Conservation (phyloP, 345 rosid species). For the Carallia brachiata region DNA sequence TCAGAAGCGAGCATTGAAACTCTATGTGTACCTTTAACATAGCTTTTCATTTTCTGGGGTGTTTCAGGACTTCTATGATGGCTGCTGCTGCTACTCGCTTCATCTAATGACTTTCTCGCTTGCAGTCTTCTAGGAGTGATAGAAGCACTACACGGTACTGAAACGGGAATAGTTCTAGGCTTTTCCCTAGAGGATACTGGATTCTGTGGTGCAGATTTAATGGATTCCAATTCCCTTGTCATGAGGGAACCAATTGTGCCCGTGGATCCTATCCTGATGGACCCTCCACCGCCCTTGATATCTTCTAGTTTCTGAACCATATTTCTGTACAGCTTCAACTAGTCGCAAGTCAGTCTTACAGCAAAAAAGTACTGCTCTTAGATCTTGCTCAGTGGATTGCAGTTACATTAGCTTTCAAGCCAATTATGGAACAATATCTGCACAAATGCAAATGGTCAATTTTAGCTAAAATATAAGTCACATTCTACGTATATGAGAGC, state of each 20-base stretch:
- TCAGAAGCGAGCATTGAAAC: constrained; percentile 70
- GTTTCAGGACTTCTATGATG: constrained; percentile 30
- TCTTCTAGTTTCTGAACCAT: constrained; percentile 84
- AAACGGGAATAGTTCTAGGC: constrained; percentile 45
- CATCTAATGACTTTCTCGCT: constrained; percentile 59
- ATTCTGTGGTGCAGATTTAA: constrained; percentile 45
- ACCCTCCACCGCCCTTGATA: constrained; percentile 80
- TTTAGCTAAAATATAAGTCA: not conserved
- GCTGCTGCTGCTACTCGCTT: constrained; percentile 66
- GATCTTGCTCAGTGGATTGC: not conserved
- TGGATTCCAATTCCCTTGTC: constrained; percentile 74
- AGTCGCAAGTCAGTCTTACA: constrained; percentile 8
- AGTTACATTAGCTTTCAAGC: not conserved
- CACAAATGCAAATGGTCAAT: not conserved
- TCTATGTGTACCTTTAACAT: constrained; percentile 37
- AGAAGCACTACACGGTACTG: constrained; percentile 46
- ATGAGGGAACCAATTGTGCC: constrained; percentile 81
- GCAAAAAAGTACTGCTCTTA: not conserved
- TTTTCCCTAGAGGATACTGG: constrained; percentile 34
- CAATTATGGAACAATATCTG: constrained; percentile 2
- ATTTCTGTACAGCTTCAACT: constrained; percentile 15
- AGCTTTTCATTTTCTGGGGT: constrained; percentile 46
- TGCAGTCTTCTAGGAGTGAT: constrained; percentile 50
- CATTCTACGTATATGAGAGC: not conserved
- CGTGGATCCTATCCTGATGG: constrained; percentile 76